Evolutionary conservation across 1,284 basidiomycete genomes (phyloP), one percentile per base, ranked within the genome.

Genomic region (Mycosarcoma maydis): DNA sequence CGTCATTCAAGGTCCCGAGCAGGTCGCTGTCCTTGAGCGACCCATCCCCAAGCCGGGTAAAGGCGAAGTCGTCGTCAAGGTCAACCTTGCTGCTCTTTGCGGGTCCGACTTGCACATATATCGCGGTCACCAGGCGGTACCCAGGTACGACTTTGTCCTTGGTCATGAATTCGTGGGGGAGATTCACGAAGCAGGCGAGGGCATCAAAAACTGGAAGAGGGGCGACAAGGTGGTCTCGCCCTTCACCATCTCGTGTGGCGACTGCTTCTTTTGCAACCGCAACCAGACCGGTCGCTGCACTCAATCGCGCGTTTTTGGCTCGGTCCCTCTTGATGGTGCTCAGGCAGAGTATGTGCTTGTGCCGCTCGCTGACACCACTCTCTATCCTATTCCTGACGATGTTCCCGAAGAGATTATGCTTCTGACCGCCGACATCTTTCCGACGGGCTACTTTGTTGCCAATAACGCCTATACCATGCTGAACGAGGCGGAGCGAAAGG

Each of bases 141-240:
- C 72, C 34, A 55, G 62, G 37, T 71, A 73, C 50, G 75, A 70
- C 56, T 75, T 76, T 38, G 38, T 68, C n/a, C 62, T 78, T 70
- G 92, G 92, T 4, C 92, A 94, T 78, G 92, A 95, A 80, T 89
- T 93, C 59, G 86, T 91, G 19, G 92, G 93, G 22, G 87, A 88
- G 77, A 86, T 95, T 19, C 84, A 91, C 27, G 86, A 87, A 19
- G 86, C 92, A 3, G 92, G 92, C 13, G 81, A 85, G 3, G 89
- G 83, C 67, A 92, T 90, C 75, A 75, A 66, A 3, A 87, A 85
- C 10, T 87, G 94, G 70, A 87, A 87, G 60, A 80, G 90, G 3
- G 45, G 45, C 26, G 45, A 47, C 45, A 47, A 47, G 45, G 45
- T 94, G n/a, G 87, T 94, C 14, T 89, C 90, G 1, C 91, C 93